phyloP scores from a whole-genome alignment of 805 yeast genomes.

The Pichia insulana region DNA sequence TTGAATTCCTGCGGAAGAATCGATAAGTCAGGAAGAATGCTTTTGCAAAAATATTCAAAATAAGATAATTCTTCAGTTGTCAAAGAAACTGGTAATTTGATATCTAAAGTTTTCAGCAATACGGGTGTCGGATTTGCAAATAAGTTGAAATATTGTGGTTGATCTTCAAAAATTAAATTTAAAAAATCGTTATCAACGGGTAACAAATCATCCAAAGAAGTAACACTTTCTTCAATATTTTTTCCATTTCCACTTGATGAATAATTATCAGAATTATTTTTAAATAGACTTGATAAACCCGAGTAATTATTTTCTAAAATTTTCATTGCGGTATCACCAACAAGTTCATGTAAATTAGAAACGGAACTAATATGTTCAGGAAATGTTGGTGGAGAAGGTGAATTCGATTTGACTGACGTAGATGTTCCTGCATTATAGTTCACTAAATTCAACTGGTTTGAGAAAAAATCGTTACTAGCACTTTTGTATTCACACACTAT shows the following conservation, averaged over 20 bases:
- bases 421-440: neutral
- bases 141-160: constrained; percentile 11
- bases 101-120: constrained; percentile 11
- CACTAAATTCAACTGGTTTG: neutral
- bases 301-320: constrained; percentile 10
- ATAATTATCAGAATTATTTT: neutral
- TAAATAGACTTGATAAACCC: constrained; percentile 7
- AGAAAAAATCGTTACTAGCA: neutral
- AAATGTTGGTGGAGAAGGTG: neutral
- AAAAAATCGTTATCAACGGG: constrained; percentile 11
- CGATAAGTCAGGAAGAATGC: constrained; percentile 38
- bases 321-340: constrained; percentile 12
- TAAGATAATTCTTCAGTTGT: constrained; percentile 19
- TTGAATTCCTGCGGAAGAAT: constrained; percentile 41
- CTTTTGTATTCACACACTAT: constrained; percentile 15
- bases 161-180: constrained; percentile 8
- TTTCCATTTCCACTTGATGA: neutral
- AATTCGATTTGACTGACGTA: neutral
- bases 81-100: constrained; percentile 17
- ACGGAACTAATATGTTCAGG: constrained; percentile 5
- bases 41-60: constrained; percentile 39
- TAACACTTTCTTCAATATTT: neutral
- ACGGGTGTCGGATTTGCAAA: constrained; percentile 5
- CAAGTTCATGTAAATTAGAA: constrained; percentile 7
- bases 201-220: constrained; percentile 6